phyloP scores from a whole-genome alignment of 202 grass and related monocot species.

The Panicum hallii region DNA sequence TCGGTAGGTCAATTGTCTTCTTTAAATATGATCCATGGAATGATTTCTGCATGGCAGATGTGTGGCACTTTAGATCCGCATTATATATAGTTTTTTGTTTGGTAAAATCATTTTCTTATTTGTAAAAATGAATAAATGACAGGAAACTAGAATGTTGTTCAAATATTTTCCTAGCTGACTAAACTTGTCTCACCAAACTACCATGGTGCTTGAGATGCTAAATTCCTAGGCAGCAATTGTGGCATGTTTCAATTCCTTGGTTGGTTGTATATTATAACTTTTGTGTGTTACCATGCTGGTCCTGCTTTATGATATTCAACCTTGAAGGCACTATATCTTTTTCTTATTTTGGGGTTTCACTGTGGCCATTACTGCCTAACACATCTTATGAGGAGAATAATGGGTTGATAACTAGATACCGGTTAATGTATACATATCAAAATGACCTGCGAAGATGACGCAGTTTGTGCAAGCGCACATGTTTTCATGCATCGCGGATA shows the following conservation, averaged over 20 bases:
- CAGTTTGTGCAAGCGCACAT: not conserved
- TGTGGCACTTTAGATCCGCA: not conserved
- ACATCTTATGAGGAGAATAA: not conserved
- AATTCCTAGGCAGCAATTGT: not conserved
- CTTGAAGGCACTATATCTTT: not conserved
- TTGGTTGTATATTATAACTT: not conserved
- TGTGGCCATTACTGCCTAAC: not conserved
- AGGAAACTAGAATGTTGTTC: constrained; percentile 8
- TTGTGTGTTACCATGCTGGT: constrained; percentile 1
- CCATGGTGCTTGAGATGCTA: not conserved
- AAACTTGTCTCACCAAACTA: constrained; percentile 5
- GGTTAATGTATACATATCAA: not conserved
- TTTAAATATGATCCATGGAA: constrained; percentile 5
- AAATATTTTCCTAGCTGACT: constrained; percentile 17
- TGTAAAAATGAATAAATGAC: constrained; percentile 16
- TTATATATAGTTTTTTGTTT: constrained; percentile 12
- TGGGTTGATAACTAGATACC: not conserved
- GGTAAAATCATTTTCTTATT: not conserved
- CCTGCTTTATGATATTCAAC: not conserved
- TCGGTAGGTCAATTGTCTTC: not conserved
- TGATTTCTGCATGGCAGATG: constrained; percentile 10
- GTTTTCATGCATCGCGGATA: not conserved
- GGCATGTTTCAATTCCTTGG: not conserved
- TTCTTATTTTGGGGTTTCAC: not conserved
- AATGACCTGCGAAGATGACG: not conserved